Conservation (phyloP, 768 basidiomycete genomes). For the Obba rivulosa region DNA sequence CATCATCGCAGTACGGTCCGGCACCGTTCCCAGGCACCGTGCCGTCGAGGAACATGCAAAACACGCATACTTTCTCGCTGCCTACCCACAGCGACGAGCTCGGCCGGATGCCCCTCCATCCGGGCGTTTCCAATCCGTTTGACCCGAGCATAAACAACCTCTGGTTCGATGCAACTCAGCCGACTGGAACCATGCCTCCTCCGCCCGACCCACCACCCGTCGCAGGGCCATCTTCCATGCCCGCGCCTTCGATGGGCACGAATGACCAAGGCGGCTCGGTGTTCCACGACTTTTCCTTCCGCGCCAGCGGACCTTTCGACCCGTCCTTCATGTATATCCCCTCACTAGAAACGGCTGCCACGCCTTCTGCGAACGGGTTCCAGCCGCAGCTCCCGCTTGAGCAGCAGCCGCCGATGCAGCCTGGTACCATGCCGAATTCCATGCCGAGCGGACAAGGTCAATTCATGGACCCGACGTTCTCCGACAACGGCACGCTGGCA, state of each 20-base stretch:
- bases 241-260: not conserved
- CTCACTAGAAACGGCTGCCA: slow-evolving; percentile 4
- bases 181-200: too few species aligned
- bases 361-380: not conserved
- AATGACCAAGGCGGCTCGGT: slow-evolving; percentile 7
- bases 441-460: not conserved
- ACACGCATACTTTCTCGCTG: slow-evolving; percentile 27
- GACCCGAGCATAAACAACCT: not conserved
- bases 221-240: too few species aligned
- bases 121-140: slow-evolving; percentile 2
- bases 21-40: slow-evolving; percentile 1
- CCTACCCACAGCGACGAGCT: slow-evolving; percentile 56
- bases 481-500: slow-evolving; percentile 40
- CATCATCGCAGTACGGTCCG: slow-evolving; percentile 9
- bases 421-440: too few species aligned
- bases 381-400: not conserved
- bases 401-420: slow-evolving; percentile 1
- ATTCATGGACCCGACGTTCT: slow-evolving; percentile 11
- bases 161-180: too few species aligned
- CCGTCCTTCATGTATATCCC: too few species aligned
- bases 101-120: slow-evolving; percentile 46
- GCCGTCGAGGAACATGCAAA: not conserved
- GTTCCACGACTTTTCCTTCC: slow-evolving; percentile 13
- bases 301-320: too few species aligned
- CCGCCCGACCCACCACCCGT: too few species aligned